Evolutionary conservation across 495 filamentous ascomycete species (phyloP), one percentile per base, ranked within the genome.

Genomic region (Penicillium angulare): DNA sequence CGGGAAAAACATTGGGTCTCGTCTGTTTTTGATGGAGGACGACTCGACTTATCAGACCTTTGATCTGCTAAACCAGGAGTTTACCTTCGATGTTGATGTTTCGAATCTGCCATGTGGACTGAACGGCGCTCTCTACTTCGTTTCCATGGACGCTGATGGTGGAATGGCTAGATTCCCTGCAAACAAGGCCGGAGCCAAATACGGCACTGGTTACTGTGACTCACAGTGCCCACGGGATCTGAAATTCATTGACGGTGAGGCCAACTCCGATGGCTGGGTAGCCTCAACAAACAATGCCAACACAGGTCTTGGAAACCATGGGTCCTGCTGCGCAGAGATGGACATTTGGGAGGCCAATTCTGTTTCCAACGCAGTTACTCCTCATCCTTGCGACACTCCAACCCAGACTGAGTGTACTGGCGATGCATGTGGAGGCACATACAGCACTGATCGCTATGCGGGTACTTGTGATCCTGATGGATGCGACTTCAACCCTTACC

Each of bases 401-500:
- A 71, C 66, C 24, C 78, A 82, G 56, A 77, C 75, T 48, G 68
- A 79, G 54, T 89, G 87, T 71, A 64, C 68, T 21, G 83, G 79
- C 18, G 66, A 69, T 34, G 59, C 69, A 20, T 87, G 85, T 52
- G 81, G 79, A 36, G 76, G 76, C 34, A 71, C 72, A 12, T 74
- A 76, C 57, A 66, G 55, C 34, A n/a, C 31, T 12, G 56, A 64
- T 48, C 71, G 73, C 47, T 79, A 80, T 52, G 66, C 43, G 32
- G 80, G 77, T 42, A 76, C 81, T 47, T 91, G 87, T 63, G 88
- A 92, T 61, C 82, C 87, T 53, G 84, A 84, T 61, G 86, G 86
- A 48, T 91, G 87, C 67, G 86, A 89, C 63, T 88, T 86, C 81
- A 91, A 91, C 82, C 69, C 81, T 13, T 89, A 83, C 79, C 80